Base-by-base conservation (phyloP, 1,284 basidiomycete genomes). In the Schizopora paradoxa region DNA sequence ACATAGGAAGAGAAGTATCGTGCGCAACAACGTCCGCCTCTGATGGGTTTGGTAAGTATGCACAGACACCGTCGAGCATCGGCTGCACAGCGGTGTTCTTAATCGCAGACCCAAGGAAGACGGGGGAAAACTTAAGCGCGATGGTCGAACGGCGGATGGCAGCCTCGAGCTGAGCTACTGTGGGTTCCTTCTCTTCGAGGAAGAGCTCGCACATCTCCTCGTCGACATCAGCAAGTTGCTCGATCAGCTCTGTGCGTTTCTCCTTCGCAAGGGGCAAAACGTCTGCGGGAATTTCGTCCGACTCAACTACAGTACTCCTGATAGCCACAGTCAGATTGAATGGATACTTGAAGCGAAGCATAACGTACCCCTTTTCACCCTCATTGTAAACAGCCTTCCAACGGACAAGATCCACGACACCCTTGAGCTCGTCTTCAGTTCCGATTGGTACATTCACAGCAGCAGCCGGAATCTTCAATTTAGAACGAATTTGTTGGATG, bases 401-500 rank as follows among this genome's bases (percentile, higher is more conserved):
- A 52, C 90, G 77, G 46, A 99, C 88, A 28, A 99, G 72, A 66
- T 99, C 96, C 32, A 99, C 86, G 3, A 99, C 85, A 54, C 95
- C 96, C 29, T 74, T 77, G 57, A 98, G 86, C 43, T 85, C 79
- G 54, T 88, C 86, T 65, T 99, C 95, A 4, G 82, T 74, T 7
- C 95, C 96, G 54, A 99, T 99, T 7, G 95, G 96, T 18, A 98
- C 79, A 59, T 98, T 93, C 8, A 98, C 87, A n/a, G 94, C 89
- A 2, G 96, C 96, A 22, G 94, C 93, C 33, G 87, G 77, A 55
- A 97, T 92, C 56, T 85, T 84, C 42, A 99, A 82, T 68, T 99
- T 99, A 10, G 79, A 75, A 50, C 93, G 79, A 53, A 99, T 91
- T 65, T 99, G 96, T 47, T 82, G 75, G 39, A 99, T 83, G 42